Evolutionary conservation across 2,329 filamentous ascomycete genomes (phyloP).

Genomic region (Pseudonectria buxi): DNA sequence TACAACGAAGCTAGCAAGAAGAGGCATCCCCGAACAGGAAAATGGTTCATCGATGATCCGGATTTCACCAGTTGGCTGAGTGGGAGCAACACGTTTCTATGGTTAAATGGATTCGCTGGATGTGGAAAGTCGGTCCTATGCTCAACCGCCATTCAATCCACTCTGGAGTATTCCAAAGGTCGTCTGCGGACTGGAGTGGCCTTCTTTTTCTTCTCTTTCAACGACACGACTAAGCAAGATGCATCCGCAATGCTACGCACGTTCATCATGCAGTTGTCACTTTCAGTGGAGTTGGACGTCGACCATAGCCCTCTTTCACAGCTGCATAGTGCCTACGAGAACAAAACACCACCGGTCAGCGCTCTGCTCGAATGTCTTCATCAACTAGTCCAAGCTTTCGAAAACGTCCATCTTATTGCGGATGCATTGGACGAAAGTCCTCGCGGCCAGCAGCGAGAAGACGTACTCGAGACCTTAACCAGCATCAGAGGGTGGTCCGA

Average conservation of each 20-base stretch:
- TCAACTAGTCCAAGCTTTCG: slow-evolving; percentile 19
- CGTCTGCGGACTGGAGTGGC: slow-evolving; percentile 21
- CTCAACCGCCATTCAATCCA: slow-evolving; percentile 28
- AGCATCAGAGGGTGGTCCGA: slow-evolving; percentile 18
- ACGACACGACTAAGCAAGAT: slow-evolving; percentile 27
- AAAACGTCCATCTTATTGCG: slow-evolving; percentile 27
- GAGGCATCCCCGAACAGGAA: slow-evolving; percentile 25
- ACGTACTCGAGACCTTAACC: slow-evolving; percentile 19
- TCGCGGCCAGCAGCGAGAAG: slow-evolving; percentile 14
- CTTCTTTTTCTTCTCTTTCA: slow-evolving; percentile 36
- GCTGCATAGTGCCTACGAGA: slow-evolving; percentile 11
- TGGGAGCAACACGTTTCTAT: slow-evolving; percentile 27
- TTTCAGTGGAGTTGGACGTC: slow-evolving; percentile 21
- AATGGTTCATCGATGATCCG: slow-evolving; percentile 25
- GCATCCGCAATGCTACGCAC: slow-evolving; percentile 25
- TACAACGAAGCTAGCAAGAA: slow-evolving; percentile 26
- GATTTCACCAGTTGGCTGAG: slow-evolving; percentile 23
- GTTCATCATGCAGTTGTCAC: slow-evolving; percentile 27
- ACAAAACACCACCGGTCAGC: slow-evolving; percentile 11
- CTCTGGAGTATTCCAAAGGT: slow-evolving; percentile 12
- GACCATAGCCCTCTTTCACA: slow-evolving; percentile 10
- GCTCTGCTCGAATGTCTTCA: slow-evolving; percentile 16
- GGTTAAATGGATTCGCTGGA: slow-evolving; percentile 33
- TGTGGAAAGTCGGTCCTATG: slow-evolving; percentile 35
- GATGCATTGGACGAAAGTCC: slow-evolving; percentile 34